Evolutionary conservation across 2,329 filamentous ascomycete species (phyloP).

Genomic region (Pseudodiploospora longispora): DNA sequence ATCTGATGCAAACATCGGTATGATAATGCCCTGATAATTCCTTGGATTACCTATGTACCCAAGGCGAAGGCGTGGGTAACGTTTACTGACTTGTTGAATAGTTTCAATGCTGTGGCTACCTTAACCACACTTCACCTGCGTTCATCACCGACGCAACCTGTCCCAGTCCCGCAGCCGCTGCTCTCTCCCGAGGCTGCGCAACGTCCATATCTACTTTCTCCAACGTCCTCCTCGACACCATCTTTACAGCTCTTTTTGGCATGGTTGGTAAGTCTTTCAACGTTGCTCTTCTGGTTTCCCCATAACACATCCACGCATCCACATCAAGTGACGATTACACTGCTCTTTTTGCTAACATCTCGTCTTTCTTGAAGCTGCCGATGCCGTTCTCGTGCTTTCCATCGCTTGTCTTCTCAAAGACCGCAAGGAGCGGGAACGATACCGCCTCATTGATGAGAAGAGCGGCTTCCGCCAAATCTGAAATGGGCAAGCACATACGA

Average conservation of each 20-base stretch:
- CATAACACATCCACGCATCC: no score
- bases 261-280: constrained; percentile 53
- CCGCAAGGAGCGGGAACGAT: constrained; percentile 70
- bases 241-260: constrained; percentile 75
- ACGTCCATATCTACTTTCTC: constrained; percentile 58
- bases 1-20: constrained; percentile 63
- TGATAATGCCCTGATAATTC: constrained; percentile 16
- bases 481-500: constrained; percentile 1
- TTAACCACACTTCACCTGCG: constrained; percentile 61
- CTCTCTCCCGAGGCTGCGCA: constrained; percentile 62
- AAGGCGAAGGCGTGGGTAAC: background rate
- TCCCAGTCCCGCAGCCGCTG: constrained; percentile 61
- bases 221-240: constrained; percentile 63
- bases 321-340: no score
- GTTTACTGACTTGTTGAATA: constrained; percentile 23
- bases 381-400: constrained; percentile 60
- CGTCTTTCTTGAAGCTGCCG: constrained; percentile 36
- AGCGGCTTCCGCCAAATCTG: constrained; percentile 44
- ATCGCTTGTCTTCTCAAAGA: constrained; percentile 73
- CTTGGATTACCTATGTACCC: background rate
- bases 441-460: constrained; percentile 77
- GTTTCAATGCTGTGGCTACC: constrained; percentile 76
- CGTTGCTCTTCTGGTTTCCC: background rate
- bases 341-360: no score
- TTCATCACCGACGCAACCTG: constrained; percentile 64